Base-by-base conservation (phyloP, 441 rosid genomes). In the Hypseocharis bilobata region DNA sequence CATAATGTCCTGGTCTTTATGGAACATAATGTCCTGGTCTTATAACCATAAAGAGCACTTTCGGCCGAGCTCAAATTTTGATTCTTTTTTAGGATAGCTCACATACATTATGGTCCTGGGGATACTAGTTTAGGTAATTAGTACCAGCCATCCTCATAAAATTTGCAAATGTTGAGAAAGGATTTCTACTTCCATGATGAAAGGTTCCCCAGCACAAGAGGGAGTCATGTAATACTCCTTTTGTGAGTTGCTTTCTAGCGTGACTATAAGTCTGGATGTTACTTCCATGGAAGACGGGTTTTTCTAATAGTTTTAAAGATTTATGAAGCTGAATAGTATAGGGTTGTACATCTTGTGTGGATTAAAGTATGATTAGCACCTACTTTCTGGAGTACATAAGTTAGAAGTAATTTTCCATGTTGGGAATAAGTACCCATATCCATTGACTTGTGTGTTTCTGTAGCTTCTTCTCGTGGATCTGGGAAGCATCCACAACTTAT, bases 401-500 rank as follows among this genome's bases (percentile, higher is more conserved):
- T 63, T 61, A 64, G n/a, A 71, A 45, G 16, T 25, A 38, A 64
- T 26, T 64, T 13, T 70, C 30, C 38, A 25, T 60, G 57, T 62
- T 52, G 42, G n/a, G 26, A 63, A 64, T 45, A 7, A 25, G 4
- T 19, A 62, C 54, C 17, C 6, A 17, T 66, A 61, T 62, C 59
- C 17, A 62, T 66, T 75, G 52, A 64, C 49, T 60, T 45, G 20
- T 70, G 64, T 65, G 42, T 62, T 23, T 52, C 13, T 60, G 61
- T 71, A 87, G 89, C 91, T 74, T 83, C 92, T 76, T 83, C 97
- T 67, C 90, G 93, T 32, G 96, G 96, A 78, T 88, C 97, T 73
- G 99, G 99, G 70, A 93, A 93, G 80, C 96, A 93, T 80, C 99
- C 99, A 72, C 99, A 93, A 70, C 88, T 91, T 69, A 81, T 93